Conservation (phyloP, 371 early-diverging fungal species). For the Haplosporangium sp. region DNA sequence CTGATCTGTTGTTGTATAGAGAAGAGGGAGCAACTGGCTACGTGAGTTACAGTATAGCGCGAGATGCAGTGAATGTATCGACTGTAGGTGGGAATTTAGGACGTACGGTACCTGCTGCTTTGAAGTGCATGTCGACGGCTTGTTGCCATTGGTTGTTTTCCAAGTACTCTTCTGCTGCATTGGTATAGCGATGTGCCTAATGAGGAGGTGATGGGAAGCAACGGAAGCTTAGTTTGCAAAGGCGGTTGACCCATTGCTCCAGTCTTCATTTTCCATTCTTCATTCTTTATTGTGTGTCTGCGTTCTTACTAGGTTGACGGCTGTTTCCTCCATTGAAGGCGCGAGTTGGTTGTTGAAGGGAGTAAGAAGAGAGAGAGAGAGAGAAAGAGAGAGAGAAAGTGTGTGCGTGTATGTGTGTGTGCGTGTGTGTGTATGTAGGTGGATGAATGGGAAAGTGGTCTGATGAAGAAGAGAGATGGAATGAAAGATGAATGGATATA, state of each 20-base stretch:
- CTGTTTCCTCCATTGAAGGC: constrained; percentile 40
- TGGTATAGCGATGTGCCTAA: constrained; percentile 52
- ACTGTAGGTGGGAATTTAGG: too few species aligned
- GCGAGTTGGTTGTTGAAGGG: too few species aligned
- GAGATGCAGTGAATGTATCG: not conserved
- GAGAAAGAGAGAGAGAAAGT: not conserved
- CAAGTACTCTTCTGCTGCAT: constrained; percentile 35
- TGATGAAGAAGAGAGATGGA: not conserved
- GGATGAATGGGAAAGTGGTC: not conserved
- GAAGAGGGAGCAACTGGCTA: not conserved
- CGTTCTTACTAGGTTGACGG: constrained; percentile 38
- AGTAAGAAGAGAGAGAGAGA: too few species aligned
- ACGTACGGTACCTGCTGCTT: constrained; percentile 32
- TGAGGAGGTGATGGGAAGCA: too few species aligned
- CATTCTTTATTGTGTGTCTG: not conserved
- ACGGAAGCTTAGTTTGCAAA: not conserved
- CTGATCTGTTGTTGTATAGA: constrained; percentile 22
- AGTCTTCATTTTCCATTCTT: not conserved
- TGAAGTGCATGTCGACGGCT: constrained; percentile 38
- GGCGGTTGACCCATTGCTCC: not conserved
- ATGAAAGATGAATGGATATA: too few species aligned
- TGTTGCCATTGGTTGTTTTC: constrained; percentile 28
- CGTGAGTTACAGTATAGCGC: not conserved
- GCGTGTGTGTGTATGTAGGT: not conserved
- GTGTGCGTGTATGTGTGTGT: not conserved